Conservation (phyloP, 345 rosid genomes). For the Eucalyptus viminalis region DNA sequence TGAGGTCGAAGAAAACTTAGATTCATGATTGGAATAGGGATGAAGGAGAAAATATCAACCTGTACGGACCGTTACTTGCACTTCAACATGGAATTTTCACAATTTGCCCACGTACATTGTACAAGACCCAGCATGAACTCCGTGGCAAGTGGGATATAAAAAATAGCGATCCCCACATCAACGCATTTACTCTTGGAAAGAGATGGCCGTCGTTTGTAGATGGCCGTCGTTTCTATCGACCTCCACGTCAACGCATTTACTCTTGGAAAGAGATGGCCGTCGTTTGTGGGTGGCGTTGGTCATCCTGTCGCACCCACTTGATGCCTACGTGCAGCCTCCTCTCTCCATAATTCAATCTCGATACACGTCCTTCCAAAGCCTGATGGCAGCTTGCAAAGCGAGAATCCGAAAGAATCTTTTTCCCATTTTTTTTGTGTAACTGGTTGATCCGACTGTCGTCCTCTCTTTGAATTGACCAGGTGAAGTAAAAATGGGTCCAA, state of each 20-base stretch:
- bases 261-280: background rate
- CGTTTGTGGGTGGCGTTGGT: background rate
- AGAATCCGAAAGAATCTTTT: background rate
- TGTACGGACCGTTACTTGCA: background rate
- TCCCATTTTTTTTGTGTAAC: background rate
- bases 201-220: background rate
- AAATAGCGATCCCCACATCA: background rate
- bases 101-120: background rate
- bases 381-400: background rate
- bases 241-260: background rate
- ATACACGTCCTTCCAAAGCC: background rate
- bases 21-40: background rate
- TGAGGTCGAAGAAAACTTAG: background rate
- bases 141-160: background rate
- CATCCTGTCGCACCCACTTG: too few relatives aligned
- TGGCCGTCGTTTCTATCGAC: background rate
- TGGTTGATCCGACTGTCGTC: background rate
- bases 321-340: too few relatives aligned
- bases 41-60: background rate
- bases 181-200: background rate
- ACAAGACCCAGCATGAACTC: background rate
- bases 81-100: background rate
- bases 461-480: background rate
- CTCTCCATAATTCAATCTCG: background rate
- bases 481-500: background rate